A percentile compares a stretch with the other conserved stretches of the same genome.
Conservation (phyloP, 805 yeast genomes). For the Diddensiella santjacobensis region DNA sequence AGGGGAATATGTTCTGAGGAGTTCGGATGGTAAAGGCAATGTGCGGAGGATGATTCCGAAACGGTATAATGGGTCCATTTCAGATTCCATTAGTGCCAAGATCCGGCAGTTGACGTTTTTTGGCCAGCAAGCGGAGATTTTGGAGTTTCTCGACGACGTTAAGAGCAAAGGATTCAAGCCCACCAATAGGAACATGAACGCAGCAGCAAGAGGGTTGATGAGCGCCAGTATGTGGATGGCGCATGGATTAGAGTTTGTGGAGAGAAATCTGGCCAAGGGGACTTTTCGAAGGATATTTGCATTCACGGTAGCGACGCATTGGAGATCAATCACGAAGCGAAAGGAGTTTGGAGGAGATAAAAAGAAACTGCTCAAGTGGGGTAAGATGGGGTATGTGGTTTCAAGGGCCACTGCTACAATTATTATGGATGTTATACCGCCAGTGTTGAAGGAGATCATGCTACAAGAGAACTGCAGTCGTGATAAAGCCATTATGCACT, state of each 20-base stretch:
- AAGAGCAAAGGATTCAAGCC: slow-evolving; percentile 15
- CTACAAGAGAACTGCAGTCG: neutral
- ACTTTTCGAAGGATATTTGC: too few relatives aligned
- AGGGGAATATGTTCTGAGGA: neutral
- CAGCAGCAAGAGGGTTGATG: slow-evolving; percentile 12
- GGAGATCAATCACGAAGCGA: too few relatives aligned
- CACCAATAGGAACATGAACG: slow-evolving; percentile 16
- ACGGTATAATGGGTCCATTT: slow-evolving; percentile 4
- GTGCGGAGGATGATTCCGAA: neutral
- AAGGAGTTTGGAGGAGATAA: too few relatives aligned
- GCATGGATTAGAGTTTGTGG: slow-evolving; percentile 16
- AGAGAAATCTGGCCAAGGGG: slow-evolving; percentile 10
- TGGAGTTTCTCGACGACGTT: slow-evolving; percentile 5
- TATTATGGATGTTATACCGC: too few relatives aligned
- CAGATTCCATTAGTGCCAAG: slow-evolving; percentile 16
- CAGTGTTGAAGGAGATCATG: neutral
- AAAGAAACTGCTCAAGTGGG: too few relatives aligned
- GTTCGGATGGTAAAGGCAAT: neutral
- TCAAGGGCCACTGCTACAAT: too few relatives aligned
- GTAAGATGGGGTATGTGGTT: too few relatives aligned
- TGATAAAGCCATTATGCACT: neutral
- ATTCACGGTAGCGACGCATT: too few relatives aligned
- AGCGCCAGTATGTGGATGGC: slow-evolving; percentile 6
- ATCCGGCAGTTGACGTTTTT: slow-evolving; percentile 17
- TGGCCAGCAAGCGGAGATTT: slow-evolving; percentile 9